A percentile compares a stretch with the other conserved stretches of the same genome.
Conservation (phyloP, 1,139 yeast genomes). For the Waltiozyma sp. region DNA sequence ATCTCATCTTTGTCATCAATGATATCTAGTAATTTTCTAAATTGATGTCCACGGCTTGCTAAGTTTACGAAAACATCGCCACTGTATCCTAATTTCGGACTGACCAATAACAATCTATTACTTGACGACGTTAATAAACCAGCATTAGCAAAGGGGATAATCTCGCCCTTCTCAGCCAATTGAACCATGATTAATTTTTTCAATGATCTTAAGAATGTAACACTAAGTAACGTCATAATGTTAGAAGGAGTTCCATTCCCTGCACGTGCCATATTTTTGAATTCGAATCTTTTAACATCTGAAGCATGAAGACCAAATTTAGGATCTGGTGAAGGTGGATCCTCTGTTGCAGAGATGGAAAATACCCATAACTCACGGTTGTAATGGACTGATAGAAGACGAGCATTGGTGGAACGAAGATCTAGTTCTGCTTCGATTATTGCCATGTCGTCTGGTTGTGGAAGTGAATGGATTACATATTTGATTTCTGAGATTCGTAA, state of each 20-base stretch:
- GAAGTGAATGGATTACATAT: constrained; percentile 9
- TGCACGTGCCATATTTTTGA: constrained; percentile 23
- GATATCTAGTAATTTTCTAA: constrained; percentile 7
- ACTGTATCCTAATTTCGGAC: constrained; percentile 40
- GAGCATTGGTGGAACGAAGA: constrained; percentile 40
- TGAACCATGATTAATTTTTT: constrained; percentile 42
- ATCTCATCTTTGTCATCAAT: constrained; percentile 14
- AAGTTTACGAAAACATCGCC: constrained; percentile 38
- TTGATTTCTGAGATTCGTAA: constrained; percentile 7
- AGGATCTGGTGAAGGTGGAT: constrained; percentile 22
- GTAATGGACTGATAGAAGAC: constrained; percentile 44
- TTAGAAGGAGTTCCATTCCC: constrained; percentile 9
- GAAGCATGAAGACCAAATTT: constrained; percentile 23
- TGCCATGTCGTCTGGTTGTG: constrained; percentile 24
- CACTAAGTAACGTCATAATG: constrained; percentile 18
- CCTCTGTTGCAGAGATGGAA: constrained; percentile 26
- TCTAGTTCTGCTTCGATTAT: constrained; percentile 50
- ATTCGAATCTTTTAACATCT: constrained; percentile 25
- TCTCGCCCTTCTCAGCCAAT: constrained; percentile 29
- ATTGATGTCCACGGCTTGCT: constrained; percentile 20
- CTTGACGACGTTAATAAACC: constrained; percentile 19
- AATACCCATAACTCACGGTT: constrained; percentile 57
- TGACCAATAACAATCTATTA: constrained; percentile 33
- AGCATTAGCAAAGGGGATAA: constrained; percentile 47
- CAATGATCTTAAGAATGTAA: constrained; percentile 51